A percentile compares a stretch with the other conserved stretches of the same genome.
These are phyloP conservation scores for Cladosporium sp. DNA, from an alignment of 2,329 filamentous ascomycete genomes.

Conservation along the genomic window DNA sequence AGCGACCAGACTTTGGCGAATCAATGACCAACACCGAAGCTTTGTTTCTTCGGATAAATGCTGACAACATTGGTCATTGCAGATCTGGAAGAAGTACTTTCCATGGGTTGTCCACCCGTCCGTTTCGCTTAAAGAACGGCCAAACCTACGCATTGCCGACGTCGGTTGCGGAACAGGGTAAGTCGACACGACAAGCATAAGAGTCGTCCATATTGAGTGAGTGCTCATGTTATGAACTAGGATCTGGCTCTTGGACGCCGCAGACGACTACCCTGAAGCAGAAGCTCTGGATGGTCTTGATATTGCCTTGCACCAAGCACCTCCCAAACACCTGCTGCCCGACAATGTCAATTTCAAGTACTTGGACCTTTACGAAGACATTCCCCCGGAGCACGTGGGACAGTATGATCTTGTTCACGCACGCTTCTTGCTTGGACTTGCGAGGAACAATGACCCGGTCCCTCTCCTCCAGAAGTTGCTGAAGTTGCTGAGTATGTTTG, in stretches of 20 bases:
- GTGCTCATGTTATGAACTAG: neutral
- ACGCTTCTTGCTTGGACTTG: constrained; percentile 6
- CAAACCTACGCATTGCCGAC: constrained; percentile 8
- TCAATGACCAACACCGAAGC: no score
- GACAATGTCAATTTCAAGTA: constrained; percentile 8
- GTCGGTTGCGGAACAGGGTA: constrained; percentile 8
- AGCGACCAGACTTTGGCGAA: no score
- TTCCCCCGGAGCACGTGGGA: constrained; percentile 5
- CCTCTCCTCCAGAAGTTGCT: constrained; percentile 5
- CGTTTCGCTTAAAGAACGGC: neutral
- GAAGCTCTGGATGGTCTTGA: constrained; percentile 10
- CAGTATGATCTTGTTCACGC: constrained; percentile 11
- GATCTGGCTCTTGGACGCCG: constrained; percentile 10
- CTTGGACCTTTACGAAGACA: constrained; percentile 8
- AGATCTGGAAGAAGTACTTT: constrained; percentile 10
- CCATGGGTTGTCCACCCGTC: constrained; percentile 12
- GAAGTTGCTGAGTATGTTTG: constrained; percentile 5
- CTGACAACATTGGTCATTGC: no score
- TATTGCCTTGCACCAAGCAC: constrained; percentile 9
- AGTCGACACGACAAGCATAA: no score
- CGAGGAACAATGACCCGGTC: constrained; percentile 12
- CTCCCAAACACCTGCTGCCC: constrained; percentile 11
- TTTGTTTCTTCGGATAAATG: no score
- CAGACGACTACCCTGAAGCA: constrained; percentile 8
- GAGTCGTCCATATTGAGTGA: neutral